phyloP scores from a whole-genome alignment of 2,329 filamentous ascomycete genomes.

The Microsporum canis region DNA sequence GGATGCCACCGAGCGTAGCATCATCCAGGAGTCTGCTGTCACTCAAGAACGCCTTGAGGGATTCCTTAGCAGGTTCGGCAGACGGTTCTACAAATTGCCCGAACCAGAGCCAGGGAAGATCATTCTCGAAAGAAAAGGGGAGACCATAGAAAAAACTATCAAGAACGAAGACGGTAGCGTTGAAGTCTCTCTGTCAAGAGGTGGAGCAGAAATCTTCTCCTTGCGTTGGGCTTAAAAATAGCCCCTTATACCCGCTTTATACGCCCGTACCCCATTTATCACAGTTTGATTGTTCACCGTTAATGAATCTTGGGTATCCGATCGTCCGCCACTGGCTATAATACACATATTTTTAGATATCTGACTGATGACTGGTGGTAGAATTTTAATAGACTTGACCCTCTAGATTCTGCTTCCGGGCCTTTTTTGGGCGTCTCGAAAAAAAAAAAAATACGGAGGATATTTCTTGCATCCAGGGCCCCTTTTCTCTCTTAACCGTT shows the following conservation, averaged over 20 bases:
- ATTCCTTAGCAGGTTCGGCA: slow-evolving; percentile 48
- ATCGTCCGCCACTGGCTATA: neutral
- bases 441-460: neutral
- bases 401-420: neutral
- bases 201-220: slow-evolving; percentile 11
- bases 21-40: slow-evolving; percentile 44
- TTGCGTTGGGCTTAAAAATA: slow-evolving; percentile 8
- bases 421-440: neutral
- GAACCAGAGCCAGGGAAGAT: slow-evolving; percentile 35
- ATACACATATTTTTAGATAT: neutral
- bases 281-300: neutral
- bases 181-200: slow-evolving; percentile 34
- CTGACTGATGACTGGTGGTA: neutral
- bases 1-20: slow-evolving; percentile 43
- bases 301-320: neutral
- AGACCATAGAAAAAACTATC: slow-evolving; percentile 40
- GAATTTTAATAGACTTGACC: neutral
- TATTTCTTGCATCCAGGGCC: neutral
- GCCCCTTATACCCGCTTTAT: neutral
- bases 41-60: slow-evolving; percentile 44
- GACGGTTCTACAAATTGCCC: slow-evolving; percentile 47
- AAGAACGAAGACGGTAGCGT: slow-evolving; percentile 39
- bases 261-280: neutral
- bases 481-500: neutral
- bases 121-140: slow-evolving; percentile 40